A percentile compares a stretch with the other conserved stretches of the same genome.
These are phyloP conservation scores for Thalassiosira livingstoniorum DNA, from an alignment of 352 stramenopile genomes.

Conservation along the genomic window DNA sequence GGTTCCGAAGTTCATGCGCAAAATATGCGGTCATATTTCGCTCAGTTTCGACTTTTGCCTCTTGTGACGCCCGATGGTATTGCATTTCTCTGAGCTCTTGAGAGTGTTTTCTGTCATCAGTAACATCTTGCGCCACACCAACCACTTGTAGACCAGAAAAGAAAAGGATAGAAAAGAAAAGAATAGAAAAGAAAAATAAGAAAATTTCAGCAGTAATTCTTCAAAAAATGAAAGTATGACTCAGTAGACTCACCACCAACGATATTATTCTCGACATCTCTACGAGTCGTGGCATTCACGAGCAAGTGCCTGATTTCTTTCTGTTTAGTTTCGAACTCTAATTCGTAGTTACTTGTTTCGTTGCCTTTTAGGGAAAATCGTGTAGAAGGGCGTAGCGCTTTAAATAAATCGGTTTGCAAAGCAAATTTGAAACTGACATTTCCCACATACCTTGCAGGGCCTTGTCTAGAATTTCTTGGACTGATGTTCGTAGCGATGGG, in stretches of 20 bases:
- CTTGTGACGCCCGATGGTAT: conserved; percentile 67
- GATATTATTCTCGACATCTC: conserved; percentile 88
- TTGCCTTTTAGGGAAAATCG: conserved; percentile 86
- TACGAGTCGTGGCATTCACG: conserved; percentile 76
- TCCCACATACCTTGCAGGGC: conserved; percentile 65
- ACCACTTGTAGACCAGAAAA: no score
- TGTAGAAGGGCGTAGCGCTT: conserved; percentile 77
- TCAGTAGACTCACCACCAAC: conserved; percentile 81
- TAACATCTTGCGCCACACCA: conserved; percentile 92
- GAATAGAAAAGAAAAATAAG: conserved; percentile 65
- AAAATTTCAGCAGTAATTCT: no score
- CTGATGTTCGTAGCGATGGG: neutral
- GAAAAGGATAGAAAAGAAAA: no score
- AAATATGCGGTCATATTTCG: conserved; percentile 82
- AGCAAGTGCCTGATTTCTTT: conserved; percentile 52
- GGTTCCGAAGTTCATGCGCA: conserved; percentile 72
- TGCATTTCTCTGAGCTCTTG: conserved; percentile 69
- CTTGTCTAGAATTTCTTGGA: conserved; percentile 52
- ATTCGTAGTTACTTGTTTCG: conserved; percentile 87
- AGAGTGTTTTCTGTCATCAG: conserved; percentile 73
- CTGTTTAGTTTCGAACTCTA: conserved; percentile 85
- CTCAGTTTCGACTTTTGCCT: conserved; percentile 73
- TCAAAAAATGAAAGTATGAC: no score
- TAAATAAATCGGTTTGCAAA: neutral
- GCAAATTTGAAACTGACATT: neutral